phyloP scores from a whole-genome alignment of 2,329 filamentous ascomycete species.

The Bretziella fagacearum region DNA sequence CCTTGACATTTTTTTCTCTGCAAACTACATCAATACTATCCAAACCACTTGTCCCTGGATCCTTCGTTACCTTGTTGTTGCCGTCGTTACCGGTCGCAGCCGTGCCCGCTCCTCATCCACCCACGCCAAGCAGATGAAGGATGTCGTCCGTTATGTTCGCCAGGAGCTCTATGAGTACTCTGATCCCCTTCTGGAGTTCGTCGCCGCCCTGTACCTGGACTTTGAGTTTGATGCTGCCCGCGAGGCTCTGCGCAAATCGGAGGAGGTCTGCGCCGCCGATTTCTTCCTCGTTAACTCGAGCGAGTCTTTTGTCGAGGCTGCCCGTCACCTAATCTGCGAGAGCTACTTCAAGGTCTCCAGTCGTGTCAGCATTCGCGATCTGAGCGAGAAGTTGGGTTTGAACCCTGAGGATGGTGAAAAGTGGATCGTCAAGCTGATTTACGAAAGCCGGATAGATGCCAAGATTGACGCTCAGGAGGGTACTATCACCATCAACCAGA shows the following conservation, averaged over 20 bases:
- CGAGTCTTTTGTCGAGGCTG: constrained; percentile 83
- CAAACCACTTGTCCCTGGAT: constrained; percentile 97
- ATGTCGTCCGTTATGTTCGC: constrained; percentile 83
- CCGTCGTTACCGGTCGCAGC: constrained; percentile 83
- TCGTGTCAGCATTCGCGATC: constrained; percentile 92
- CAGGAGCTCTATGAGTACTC: constrained; percentile 97
- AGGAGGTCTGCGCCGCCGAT: constrained; percentile 79
- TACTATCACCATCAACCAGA: constrained; percentile 98
- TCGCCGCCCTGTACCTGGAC: constrained; percentile 87
- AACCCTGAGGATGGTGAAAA: constrained; percentile 95
- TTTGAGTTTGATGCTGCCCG: constrained; percentile 76
- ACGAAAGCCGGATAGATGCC: constrained; percentile 89
- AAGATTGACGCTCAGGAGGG: constrained; percentile 99
- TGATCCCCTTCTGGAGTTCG: constrained; percentile 89
- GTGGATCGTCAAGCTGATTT: constrained; percentile 99
- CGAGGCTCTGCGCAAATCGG: constrained; percentile 75
- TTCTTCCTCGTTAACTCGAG: constrained; percentile 83
- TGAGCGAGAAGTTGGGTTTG: constrained; percentile 79
- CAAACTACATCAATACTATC: constrained; percentile 97
- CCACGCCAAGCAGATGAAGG: constrained; percentile 98
- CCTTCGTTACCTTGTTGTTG: constrained; percentile 79
- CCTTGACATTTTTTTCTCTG: constrained; percentile 92
- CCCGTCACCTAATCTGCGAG: constrained; percentile 92
- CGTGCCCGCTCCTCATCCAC: constrained; percentile 63
- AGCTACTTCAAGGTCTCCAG: constrained; percentile 99